Evolutionary conservation across 345 rosid genomes (phyloP), one percentile per base, ranked within the genome.

Genomic region (Brassica incana): DNA sequence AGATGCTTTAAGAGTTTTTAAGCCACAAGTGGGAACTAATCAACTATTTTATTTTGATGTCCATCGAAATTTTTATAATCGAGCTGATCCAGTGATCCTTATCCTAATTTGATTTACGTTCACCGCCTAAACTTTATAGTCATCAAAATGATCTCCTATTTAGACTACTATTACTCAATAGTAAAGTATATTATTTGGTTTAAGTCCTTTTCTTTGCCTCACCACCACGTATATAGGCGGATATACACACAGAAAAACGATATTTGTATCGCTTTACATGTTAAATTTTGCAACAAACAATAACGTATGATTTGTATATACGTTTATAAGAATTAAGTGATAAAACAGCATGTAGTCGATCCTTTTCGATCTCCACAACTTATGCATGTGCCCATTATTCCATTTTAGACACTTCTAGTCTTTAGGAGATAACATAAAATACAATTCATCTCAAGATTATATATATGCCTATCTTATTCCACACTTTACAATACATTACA

Each of bases 361-460:
- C 83, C 73, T 71, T 80, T 80, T 71, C 63, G 77, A 80, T 80
- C 80, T 32, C 69, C 80, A 76, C 69, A 71, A 54, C 83, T 56
- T 80, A 52, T 36, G 75, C 83, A 80, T 76, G 83, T 80, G 83
- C 83, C 76, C 83, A 80, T 75, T 75, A 80, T 74, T 63, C 79
- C 83, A 52, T 50, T 74, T 80, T 69, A 69, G 83, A 80, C 62
- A 80, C 77, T 80, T 76, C 65, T 80, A 80, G 83, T 80, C 75
- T 76, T 80, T 75, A 67, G 48, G 63, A 76, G 83, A 80, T 80
- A 80, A 76, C 80, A 71, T 80, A 69, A 76, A 80, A 76, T 75
- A 80, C 70, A 80, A 71, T 58, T 58, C 78, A 79, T 59, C 69
- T 67, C 78, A 73, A 66, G 61, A 54, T 54, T 23, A 36, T 72